phyloP scores from a whole-genome alignment of 2,329 filamentous ascomycete species.

The Hymenoscyphus occultus region DNA sequence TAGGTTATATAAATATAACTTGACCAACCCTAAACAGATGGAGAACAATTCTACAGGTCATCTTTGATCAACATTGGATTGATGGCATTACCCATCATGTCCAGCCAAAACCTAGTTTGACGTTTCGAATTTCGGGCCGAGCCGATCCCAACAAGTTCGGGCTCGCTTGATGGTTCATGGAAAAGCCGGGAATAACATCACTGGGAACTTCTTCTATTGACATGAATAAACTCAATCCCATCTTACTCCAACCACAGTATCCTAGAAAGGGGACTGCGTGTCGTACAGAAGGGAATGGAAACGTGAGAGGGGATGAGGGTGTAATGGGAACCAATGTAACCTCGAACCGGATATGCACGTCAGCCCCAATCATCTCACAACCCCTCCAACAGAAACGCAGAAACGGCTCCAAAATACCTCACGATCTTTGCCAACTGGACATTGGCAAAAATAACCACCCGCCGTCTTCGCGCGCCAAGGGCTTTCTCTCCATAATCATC shows the following conservation, averaged over 20 bases:
- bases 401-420: not conserved
- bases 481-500: not conserved
- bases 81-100: not conserved
- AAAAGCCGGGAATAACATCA: not conserved
- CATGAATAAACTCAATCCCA: not conserved
- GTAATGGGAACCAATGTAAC: not conserved
- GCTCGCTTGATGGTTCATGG: constrained; percentile 1
- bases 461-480: not conserved
- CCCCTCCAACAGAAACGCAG: not conserved
- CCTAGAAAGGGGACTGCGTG: not conserved
- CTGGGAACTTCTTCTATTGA: not conserved
- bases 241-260: not conserved
- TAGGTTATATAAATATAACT: too few relatives aligned
- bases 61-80: not conserved
- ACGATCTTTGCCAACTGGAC: not conserved
- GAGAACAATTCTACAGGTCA: not conserved
- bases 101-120: not conserved
- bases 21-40: not conserved
- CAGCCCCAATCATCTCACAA: not conserved
- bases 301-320: not conserved
- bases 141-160: not conserved
- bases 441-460: not conserved
- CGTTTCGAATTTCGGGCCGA: not conserved
- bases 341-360: constrained; percentile 4
- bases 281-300: not conserved